Conservation (phyloP, 176 grass and related monocot genomes). For the Oryza punctata region DNA sequence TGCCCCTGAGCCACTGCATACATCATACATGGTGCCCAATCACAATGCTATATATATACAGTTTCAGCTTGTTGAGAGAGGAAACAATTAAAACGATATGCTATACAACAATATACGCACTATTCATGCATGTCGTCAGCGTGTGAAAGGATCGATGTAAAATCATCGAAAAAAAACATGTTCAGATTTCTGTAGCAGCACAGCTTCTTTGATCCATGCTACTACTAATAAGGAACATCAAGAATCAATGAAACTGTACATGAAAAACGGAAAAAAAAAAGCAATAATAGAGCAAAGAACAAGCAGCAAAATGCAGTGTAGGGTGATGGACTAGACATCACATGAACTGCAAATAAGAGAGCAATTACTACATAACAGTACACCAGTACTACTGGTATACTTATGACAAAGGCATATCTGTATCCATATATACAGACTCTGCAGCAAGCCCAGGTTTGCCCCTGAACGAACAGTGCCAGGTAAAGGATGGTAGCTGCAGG, state of each 20-base stretch:
- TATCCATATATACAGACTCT: conserved; percentile 6
- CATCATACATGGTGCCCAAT: conserved; percentile 1
- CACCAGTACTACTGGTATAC: not conserved
- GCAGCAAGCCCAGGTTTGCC: conserved; percentile 35
- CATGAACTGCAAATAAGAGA: not conserved
- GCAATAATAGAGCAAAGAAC: not conserved
- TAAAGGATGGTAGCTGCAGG: conserved; percentile 35
- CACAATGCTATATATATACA: not conserved
- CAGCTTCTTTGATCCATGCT: not conserved
- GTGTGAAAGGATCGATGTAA: not conserved
- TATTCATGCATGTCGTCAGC: not conserved
- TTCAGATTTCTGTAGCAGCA: not conserved
- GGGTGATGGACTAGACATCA: not conserved
- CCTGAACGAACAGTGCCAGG: conserved; percentile 34
- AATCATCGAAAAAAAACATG: not conserved
- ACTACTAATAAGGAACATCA: not conserved
- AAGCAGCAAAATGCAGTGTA: not conserved
- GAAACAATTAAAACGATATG: not conserved
- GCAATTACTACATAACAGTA: not conserved
- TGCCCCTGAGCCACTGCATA: not conserved
- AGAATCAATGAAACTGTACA: not conserved
- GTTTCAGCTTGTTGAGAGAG: not conserved
- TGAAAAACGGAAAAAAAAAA: no score
- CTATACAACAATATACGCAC: not conserved
- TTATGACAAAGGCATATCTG: not conserved